Evolutionary conservation across 2,329 filamentous ascomycete genomes (phyloP).

Genomic region (Monilinia polystroma): DNA sequence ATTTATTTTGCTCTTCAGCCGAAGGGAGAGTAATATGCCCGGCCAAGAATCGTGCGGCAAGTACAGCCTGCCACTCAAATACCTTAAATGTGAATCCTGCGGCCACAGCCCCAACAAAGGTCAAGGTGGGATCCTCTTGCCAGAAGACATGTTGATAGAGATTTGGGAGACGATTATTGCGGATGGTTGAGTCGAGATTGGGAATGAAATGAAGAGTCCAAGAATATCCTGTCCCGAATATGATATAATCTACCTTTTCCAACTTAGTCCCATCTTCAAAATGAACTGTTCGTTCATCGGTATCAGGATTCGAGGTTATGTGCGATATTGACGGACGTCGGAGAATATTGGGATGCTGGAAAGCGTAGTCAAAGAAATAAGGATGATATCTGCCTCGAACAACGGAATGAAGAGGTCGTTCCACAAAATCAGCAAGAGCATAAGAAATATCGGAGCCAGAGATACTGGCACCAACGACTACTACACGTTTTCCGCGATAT

Average conservation of each 20-base stretch:
- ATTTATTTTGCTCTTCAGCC: conserved; percentile 49
- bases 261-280: conserved; percentile 56
- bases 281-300: conserved; percentile 47
- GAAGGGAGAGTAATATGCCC: conserved; percentile 53
- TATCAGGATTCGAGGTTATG: conserved; percentile 40
- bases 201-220: conserved; percentile 64
- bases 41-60: conserved; percentile 57
- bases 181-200: conserved; percentile 44
- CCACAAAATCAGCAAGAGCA: conserved; percentile 49
- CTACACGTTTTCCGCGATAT: conserved; percentile 54
- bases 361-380: conserved; percentile 60
- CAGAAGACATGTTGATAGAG: conserved; percentile 60
- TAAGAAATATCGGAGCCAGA: conserved; percentile 62
- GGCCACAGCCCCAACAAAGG: conserved; percentile 58
- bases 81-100: conserved; percentile 65
- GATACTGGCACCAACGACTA: conserved; percentile 63
- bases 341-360: conserved; percentile 55
- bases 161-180: conserved; percentile 55
- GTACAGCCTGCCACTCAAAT: conserved; percentile 67
- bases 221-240: conserved; percentile 66
- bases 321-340: conserved; percentile 49
- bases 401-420: conserved; percentile 52
- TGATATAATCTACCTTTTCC: conserved; percentile 57
- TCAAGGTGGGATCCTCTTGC: conserved; percentile 52
- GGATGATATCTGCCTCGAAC: conserved; percentile 52